Conservation (phyloP, 2,329 filamentous ascomycete species). For the Cladorrhinum sp. region DNA sequence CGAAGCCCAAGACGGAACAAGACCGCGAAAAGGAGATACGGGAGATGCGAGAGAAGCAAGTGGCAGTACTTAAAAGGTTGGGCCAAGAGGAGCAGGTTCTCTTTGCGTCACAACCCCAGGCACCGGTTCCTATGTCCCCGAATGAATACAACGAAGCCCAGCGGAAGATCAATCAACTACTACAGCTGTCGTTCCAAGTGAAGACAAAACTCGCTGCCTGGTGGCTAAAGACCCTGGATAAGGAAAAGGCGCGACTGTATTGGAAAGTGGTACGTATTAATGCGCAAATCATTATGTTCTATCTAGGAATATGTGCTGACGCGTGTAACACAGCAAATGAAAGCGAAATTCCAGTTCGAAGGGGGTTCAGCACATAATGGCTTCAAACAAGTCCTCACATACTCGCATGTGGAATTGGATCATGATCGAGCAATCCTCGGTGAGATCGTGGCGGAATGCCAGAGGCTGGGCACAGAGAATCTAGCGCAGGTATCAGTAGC, state of each 20-base stretch:
- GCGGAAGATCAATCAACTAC: conserved; percentile 42
- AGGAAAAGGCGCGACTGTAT: conserved; percentile 49
- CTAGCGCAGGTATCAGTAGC: not conserved
- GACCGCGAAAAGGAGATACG: conserved; percentile 44
- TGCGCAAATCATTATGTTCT: not conserved
- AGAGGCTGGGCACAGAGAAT: conserved; percentile 20
- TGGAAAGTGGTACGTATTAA: conserved; percentile 48
- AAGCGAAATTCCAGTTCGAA: conserved; percentile 51
- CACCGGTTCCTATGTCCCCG: conserved; percentile 46
- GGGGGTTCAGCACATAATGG: conserved; percentile 42
- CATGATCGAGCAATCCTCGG: conserved; percentile 21
- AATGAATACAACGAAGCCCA: conserved; percentile 45
- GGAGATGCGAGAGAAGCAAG: conserved; percentile 33
- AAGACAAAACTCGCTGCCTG: conserved; percentile 43
- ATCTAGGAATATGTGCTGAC: conserved; percentile 10
- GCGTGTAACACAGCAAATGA: conserved; percentile 43
- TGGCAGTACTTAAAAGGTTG: not conserved
- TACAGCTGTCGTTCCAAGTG: conserved; percentile 43
- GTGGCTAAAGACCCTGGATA: conserved; percentile 49
- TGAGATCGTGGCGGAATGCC: conserved; percentile 28
- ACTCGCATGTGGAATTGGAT: conserved; percentile 51
- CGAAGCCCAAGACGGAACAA: conserved; percentile 44
- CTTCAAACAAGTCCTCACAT: conserved; percentile 40
- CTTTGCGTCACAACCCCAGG: conserved; percentile 37
- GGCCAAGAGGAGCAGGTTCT: not conserved